Evolutionary conservation across 2,329 filamentous ascomycete species (phyloP), one percentile per base, ranked within the genome.

Genomic region (Pezicula neosporulosa): DNA sequence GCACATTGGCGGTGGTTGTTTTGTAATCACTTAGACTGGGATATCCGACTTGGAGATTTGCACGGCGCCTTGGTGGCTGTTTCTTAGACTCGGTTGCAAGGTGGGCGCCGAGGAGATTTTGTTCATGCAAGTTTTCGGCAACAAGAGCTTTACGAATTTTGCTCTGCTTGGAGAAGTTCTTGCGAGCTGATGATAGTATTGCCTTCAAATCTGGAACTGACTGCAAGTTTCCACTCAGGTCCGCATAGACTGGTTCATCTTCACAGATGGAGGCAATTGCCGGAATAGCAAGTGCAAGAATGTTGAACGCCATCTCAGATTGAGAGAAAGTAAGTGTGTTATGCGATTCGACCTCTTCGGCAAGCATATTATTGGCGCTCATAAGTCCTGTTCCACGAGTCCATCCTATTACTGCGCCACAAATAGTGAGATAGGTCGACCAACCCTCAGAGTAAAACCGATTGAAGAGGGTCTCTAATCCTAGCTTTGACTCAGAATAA

Each of bases 241-340:
- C 93, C 54, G 93, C 93, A 73, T 91, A 96, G 54, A 97, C 89
- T 8, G 93, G 93, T 73, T 96, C 89, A 48, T 82, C 77, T 74
- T 97, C 92, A 78, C 92, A 97, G 35, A 97, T 81, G 66, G 96
- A 89, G 60, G 95, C 90, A 62, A 97, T 87, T 28, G 85, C 81
- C 18, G 91, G 91, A 2, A 90, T 87, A 92, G 97, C 95, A 48
- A 97, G 82, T 60, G 91, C 91, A 44, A 97, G 82, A 60, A 97
- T 74, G 73, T 97, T 97, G 79, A 97, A 97, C 10, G 93, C 93
- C 93, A 97, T 97, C 72, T 97, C 93, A 68, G 96, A 90, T 73
- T 97, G 93, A 7, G 92, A 97, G 78, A 97, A 97, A 4, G 93
- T 97, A 63, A 91, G 90, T 24, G 97, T 93, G 62, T 93, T 93